These are phyloP conservation scores for Polychytrium aggregatum DNA, from an alignment of 192 early-diverging fungal genomes.

Conservation along the genomic window DNA sequence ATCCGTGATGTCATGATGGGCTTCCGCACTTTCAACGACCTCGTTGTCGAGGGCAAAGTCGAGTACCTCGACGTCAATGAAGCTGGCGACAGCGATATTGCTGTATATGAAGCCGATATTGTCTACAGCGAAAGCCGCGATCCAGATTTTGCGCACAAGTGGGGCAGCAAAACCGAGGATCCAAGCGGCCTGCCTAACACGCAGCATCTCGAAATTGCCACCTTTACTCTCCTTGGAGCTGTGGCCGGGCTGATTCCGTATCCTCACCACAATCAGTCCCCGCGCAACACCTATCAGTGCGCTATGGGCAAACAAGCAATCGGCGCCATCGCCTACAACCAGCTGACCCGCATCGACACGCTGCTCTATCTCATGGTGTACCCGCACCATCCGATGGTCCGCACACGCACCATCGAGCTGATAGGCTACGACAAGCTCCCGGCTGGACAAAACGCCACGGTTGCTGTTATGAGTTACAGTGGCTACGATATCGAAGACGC, in stretches of 20 bases:
- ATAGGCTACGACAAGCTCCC: conserved; percentile 89
- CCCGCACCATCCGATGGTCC: conserved; percentile 96
- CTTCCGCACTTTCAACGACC: conserved; percentile 74
- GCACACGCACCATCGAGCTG: conserved; percentile 93
- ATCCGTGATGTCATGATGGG: conserved; percentile 35
- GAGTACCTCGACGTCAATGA: conserved; percentile 98
- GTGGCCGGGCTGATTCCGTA: conserved; percentile 98
- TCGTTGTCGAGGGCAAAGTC: conserved; percentile 77
- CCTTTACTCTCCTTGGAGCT: conserved; percentile 89
- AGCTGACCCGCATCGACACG: conserved; percentile 88
- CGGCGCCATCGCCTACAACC: conserved; percentile 91
- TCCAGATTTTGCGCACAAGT: no score
- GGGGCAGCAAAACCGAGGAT: no score
- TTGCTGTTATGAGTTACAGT: conserved; percentile 93
- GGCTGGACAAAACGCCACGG: conserved; percentile 62
- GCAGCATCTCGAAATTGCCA: conserved; percentile 93
- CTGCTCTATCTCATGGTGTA: conserved; percentile 92
- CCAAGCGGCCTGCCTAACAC: conserved; percentile 67
- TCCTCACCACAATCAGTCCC: conserved; percentile 97
- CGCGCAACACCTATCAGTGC: conserved; percentile 96
- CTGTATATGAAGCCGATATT: conserved; percentile 79
- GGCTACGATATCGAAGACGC: conserved; percentile 99
- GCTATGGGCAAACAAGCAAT: conserved; percentile 99
- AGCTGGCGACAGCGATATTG: conserved; percentile 92
- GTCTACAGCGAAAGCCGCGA: conserved; percentile 37